A percentile compares a stretch with the other conserved stretches of the same genome.
Evolutionary conservation across 768 basidiomycete species (phyloP).

Genomic region (Lentinula detonsa): DNA sequence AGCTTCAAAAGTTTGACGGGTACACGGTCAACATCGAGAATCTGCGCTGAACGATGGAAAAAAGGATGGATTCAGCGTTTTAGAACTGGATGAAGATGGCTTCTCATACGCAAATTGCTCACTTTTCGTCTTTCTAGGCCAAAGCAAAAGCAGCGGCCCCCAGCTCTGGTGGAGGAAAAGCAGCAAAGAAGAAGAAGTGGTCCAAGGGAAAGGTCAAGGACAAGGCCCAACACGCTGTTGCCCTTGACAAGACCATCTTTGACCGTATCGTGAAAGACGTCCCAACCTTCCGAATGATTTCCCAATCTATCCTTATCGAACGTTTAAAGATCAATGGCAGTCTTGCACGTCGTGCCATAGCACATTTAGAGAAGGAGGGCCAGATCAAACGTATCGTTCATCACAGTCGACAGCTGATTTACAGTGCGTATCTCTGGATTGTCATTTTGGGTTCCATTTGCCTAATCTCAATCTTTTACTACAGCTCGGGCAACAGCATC

Average conservation of each 20-base stretch:
- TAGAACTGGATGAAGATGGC: constrained; percentile 27
- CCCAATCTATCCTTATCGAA: constrained; percentile 96
- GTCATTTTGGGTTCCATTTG: background rate
- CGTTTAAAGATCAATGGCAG: constrained; percentile 96
- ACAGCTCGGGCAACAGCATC: constrained; percentile 44
- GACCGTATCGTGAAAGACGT: constrained; percentile 97
- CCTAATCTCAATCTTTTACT: background rate
- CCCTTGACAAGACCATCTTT: constrained; percentile 88
- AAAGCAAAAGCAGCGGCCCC: constrained; percentile 79
- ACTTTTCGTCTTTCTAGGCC: constrained; percentile 32
- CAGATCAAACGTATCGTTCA: constrained; percentile 95
- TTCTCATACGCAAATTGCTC: constrained; percentile 11
- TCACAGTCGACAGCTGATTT: constrained; percentile 90
- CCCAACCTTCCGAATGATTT: constrained; percentile 98
- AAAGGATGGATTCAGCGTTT: constrained; percentile 31
- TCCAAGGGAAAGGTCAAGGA: constrained; percentile 99
- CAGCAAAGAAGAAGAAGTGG: constrained; percentile 99
- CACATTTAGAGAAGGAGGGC: constrained; percentile 89
- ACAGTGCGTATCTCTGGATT: constrained; percentile 60
- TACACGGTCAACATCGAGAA: background rate
- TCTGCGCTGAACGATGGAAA: background rate
- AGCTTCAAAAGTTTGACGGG: background rate
- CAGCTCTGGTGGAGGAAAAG: constrained; percentile 66
- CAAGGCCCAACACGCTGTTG: constrained; percentile 96
- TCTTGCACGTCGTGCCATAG: constrained; percentile 87